Evolutionary conservation across 2,329 filamentous ascomycete species (phyloP), one percentile per base, ranked within the genome.

Genomic region (Chaetomium globosum): DNA sequence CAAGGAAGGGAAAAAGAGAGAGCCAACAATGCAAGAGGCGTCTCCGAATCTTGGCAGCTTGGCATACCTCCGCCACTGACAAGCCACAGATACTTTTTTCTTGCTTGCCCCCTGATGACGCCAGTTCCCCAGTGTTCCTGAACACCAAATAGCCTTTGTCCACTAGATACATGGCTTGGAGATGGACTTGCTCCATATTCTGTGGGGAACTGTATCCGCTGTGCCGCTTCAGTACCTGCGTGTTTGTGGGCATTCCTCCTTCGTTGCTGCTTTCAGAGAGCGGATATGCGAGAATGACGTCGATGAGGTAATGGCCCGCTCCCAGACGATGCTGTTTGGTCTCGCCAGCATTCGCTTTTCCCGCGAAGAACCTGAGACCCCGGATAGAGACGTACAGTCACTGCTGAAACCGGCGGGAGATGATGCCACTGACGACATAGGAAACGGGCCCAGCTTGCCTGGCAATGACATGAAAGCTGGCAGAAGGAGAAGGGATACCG

Each of bases 301-400:
- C 54, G 51, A 66, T 67, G 68, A 70, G 61, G 67, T 68, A 70
- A 70, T 61, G 54, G 55, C 30, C 48, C 30, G 46, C 51, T 49
- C 21, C 30, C 19, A 54, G 19, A 21, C 43, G 26, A 28, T 23
- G 36, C 23, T 43, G 26, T 49, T 19, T 49, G 12, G 30, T 30
- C 59, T 6, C 52, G 5, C 8, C 26, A 4, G 23, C 33, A 16
- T n/a, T 10, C n/a, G 23, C 8, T 43, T 39, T 53, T n/a, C 52
- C 19, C 7, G 10, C 0, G 48, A 26, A n/a, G 21, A 9, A 26
- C 39, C 28, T 1, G n/a, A 21, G 26, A 33, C 8, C 36, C 30
- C 53, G 31, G 58, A 39, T 13, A 8, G 30, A 33, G 30, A n/a
- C 23, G 58, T 26, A 33, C 59, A 21, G 59, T 36, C 3, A 9